These are phyloP conservation scores for Eutypa lata DNA, from an alignment of 2,329 filamentous ascomycete species.

Conservation along the genomic window DNA sequence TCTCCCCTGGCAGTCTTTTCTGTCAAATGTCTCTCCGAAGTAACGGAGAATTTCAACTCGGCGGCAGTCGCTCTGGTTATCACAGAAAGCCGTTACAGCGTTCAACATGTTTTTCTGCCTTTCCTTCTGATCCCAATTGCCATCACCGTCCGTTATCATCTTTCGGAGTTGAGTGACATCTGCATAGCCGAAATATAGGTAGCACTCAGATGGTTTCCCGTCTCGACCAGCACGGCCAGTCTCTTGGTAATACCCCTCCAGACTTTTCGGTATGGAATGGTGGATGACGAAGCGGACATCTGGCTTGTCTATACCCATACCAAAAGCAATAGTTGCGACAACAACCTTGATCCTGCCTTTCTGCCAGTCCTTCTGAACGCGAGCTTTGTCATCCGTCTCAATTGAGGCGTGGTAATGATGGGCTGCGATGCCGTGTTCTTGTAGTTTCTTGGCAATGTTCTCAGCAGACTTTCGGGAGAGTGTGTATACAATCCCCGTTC, in stretches of 20 bases:
- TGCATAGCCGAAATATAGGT: conserved; percentile 80
- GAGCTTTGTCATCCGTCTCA: conserved; percentile 61
- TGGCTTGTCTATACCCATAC: conserved; percentile 99
- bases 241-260: conserved; percentile 98
- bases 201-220: conserved; percentile 82
- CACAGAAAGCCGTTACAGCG: conserved; percentile 81
- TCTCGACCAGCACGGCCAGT: conserved; percentile 93
- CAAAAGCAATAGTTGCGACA: conserved; percentile 96
- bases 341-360: conserved; percentile 77
- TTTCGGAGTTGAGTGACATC: conserved; percentile 72
- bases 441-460: conserved; percentile 68
- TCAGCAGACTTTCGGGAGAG: conserved; percentile 83
- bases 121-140: conserved; percentile 74
- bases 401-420: conserved; percentile 85
- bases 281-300: conserved; percentile 97
- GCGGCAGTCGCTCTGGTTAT: conserved; percentile 84
- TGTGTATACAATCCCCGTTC: conserved; percentile 92
- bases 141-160: conserved; percentile 82
- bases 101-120: conserved; percentile 82
- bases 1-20: conserved; percentile 64
- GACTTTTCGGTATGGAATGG: conserved; percentile 84
- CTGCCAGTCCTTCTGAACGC: conserved; percentile 82
- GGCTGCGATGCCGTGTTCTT: conserved; percentile 64
- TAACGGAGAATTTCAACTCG: conserved; percentile 87
- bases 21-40: conserved; percentile 81